Evolutionary conservation across 805 yeast species (phyloP), one percentile per base, ranked within the genome.

Genomic region (Clavispora vitiphila): DNA sequence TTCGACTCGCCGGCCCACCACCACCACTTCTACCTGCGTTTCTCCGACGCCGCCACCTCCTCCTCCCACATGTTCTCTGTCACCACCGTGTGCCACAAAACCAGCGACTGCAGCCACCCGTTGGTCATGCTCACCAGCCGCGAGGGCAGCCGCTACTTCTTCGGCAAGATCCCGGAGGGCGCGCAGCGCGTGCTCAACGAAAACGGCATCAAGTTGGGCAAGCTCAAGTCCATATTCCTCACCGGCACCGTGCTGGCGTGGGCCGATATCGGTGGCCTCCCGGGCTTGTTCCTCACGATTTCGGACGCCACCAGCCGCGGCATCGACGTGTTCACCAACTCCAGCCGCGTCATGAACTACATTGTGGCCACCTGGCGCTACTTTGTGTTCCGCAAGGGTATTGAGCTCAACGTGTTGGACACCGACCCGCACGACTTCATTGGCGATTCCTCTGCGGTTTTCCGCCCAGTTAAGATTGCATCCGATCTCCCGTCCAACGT

Each of bases 101-200:
- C 77, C 8, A 60, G 71, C 21, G 91, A 84, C 48, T 65, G 80
- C 1, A 53, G 58, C 19, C 78, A 76, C 47, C 86, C 90, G 0
- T 61, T 79, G 23, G 56, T 83, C 11, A 61, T 78, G 53, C 60
- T 84, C 35, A 62, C 72, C 14, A 70, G 74, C 36, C 54, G 66
- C 26, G 71, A 69, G 14, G 86, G 87, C 4, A 61, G 63, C 39
- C 59, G 76, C 43, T 85, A 80, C 51, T 61, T 89, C 35, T 74
- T 91, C 55, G 99, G 98, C 3, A 80, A 81, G 41, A 61, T 86
- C 3, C 78, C 91, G 3, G 97, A 90, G 58, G 98, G 98, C 3
- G 65, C 87, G 1, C 99, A 91, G 59, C 67, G 99, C 53, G 65
- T 77, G 3, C 62, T 87, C 39, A 76, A 77, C 44, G 88, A 83